Conservation (phyloP, 305 asterid genomes). For the Stenogyne calaminthoides region DNA sequence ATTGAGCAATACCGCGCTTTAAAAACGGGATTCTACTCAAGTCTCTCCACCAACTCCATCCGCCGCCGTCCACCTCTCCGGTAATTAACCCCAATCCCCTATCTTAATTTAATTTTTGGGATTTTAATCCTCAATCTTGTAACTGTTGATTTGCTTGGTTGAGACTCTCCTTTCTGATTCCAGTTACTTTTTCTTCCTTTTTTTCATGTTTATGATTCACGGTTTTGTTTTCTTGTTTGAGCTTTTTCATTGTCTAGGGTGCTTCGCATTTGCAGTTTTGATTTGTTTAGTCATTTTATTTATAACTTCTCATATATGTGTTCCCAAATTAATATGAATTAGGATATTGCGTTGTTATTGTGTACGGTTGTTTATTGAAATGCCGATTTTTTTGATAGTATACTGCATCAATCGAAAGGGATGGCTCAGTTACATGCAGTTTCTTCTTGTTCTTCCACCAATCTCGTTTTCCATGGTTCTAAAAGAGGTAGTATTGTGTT, state of each 20-base stretch:
- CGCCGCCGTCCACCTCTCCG: slow-evolving; percentile 33
- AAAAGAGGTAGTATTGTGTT: slow-evolving; percentile 33
- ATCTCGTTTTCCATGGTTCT: slow-evolving; percentile 38
- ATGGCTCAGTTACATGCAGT: slow-evolving; percentile 66
- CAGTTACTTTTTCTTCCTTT: background rate
- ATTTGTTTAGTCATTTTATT: background rate
- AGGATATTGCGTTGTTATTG: background rate
- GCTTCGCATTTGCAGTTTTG: background rate
- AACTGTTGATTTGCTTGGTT: background rate
- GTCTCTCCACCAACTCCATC: slow-evolving; percentile 8
- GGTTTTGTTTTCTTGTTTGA: background rate
- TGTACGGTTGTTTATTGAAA: background rate
- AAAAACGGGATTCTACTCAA: background rate
- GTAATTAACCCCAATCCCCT: background rate
- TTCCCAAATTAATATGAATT: background rate
- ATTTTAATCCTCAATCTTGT: background rate
- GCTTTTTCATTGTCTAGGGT: background rate
- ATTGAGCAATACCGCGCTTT: background rate
- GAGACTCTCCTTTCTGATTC: background rate
- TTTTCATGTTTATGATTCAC: background rate
- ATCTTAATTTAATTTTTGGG: background rate
- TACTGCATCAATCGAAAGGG: slow-evolving; percentile 6
- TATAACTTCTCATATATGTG: background rate
- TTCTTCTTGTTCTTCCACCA: slow-evolving; percentile 46
- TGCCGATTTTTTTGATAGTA: slow-evolving; percentile 1